Evolutionary conservation across 2,329 filamentous ascomycete genomes (phyloP), one percentile per base, ranked within the genome.

Genomic region (Herpotrichia juniperi): DNA sequence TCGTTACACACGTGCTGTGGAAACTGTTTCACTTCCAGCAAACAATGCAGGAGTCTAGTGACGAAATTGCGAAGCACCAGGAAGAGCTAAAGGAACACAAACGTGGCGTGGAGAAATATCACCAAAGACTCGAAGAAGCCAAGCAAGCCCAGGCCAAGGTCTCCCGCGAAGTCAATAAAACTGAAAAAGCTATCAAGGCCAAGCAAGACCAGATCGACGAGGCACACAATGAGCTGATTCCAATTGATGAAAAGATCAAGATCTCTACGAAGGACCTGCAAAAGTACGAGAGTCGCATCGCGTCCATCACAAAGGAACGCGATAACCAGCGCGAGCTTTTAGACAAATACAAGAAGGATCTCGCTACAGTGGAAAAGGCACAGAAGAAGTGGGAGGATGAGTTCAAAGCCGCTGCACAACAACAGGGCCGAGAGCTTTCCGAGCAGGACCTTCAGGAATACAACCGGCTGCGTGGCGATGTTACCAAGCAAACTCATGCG

Each of bases 21-120:
- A 97, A 97, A 76, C 81, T 99, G 1, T 97, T 91, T 72, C 92
- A 96, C 68, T 96, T 96, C 71, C 93, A 99, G 73, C 89, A 88
- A 51, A 85, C 92, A 25, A 97, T 99, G 79, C 91, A 97, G 63
- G 89, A 93, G 63, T 96, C 94, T 21, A 93, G 89, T 61, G 87
- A 86, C 39, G 88, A 94, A 65, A 99, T 99, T 51, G 88, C 93
- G 65, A 91, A 90, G 63, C 92, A 97, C 64, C 93, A 97, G 66
- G 91, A 96, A 68, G 93, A 97, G 63, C 81, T 99, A 17, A 96
- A 96, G 72, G 93, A 97, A 73, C 90, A 92, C 69, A 87, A 90
- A 46, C 90, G 94, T 42, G 92, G 91, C 30, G 88, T 97, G 17
- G 90, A 96, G 66, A 87, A 90, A 49, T 96, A 90, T 61, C 89